Evolutionary conservation across 768 basidiomycete species (phyloP).

Genomic region (Trametes cinnabarina): DNA sequence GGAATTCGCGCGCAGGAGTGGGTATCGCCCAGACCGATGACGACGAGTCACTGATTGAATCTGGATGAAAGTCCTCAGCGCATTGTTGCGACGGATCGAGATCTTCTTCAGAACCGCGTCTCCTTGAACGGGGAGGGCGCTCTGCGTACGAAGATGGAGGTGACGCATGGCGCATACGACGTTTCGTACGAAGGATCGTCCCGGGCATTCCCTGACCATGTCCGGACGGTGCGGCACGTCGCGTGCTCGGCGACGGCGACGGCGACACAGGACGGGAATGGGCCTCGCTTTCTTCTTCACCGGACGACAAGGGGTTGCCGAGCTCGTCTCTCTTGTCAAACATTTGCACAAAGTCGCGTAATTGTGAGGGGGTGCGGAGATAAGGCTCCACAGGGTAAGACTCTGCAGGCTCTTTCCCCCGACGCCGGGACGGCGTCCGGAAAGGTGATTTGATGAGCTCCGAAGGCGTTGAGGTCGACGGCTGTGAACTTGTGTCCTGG

Average conservation of each 20-base stretch:
- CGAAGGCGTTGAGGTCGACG: not conserved
- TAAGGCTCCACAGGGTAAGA: not conserved
- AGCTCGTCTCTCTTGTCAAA: constrained; percentile 9
- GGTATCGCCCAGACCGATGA: too few relatives aligned
- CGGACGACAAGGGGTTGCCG: not conserved
- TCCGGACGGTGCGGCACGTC: not conserved
- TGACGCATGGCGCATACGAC: not conserved
- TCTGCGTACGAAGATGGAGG: not conserved
- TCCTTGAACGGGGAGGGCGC: not conserved
- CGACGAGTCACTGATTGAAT: too few relatives aligned
- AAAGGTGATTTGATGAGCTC: not conserved
- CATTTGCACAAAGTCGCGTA: constrained; percentile 7
- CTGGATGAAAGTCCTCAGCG: not conserved
- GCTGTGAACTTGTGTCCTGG: not conserved
- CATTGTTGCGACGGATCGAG: not conserved
- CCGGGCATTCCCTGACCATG: not conserved
- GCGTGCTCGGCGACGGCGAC: not conserved
- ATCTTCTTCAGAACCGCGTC: not conserved
- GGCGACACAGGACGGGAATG: not conserved
- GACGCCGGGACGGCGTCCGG: not conserved
- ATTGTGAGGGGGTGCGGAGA: not conserved
- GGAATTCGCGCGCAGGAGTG: too few relatives aligned
- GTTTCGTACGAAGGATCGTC: not conserved
- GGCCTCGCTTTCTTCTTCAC: not conserved
- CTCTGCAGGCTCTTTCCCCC: not conserved